A percentile compares a stretch with the other conserved stretches of the same genome.
Evolutionary conservation across 352 stramenopile genomes (phyloP).

Genomic region (Globisporangium cylindrosporum): DNA sequence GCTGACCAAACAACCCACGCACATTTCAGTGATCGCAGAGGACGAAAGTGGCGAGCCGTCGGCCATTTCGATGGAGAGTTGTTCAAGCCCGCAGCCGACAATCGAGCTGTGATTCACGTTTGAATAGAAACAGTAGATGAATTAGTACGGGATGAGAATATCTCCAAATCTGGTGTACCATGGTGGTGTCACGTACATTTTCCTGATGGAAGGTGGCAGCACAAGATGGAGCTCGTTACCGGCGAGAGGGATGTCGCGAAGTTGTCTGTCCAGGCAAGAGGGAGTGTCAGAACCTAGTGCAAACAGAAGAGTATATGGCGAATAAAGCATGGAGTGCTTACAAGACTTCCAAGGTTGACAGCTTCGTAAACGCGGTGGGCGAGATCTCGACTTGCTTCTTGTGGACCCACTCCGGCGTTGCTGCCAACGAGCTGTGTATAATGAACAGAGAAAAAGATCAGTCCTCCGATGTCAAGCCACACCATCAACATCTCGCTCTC

Average conservation of each 20-base stretch:
- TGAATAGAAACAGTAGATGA: not conserved
- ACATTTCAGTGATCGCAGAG: slow-evolving; percentile 28
- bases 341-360: slow-evolving; percentile 40
- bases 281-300: not conserved
- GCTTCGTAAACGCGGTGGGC: slow-evolving; percentile 35
- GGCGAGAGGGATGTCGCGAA: slow-evolving; percentile 40
- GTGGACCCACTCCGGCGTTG: slow-evolving; percentile 34
- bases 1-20: slow-evolving; percentile 9
- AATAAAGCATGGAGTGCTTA: slow-evolving; percentile 20
- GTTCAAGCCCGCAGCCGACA: slow-evolving; percentile 35
- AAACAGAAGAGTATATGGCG: not conserved
- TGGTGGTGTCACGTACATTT: slow-evolving; percentile 30
- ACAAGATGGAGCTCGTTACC: slow-evolving; percentile 33
- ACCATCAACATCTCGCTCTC: not conserved
- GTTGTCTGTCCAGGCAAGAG: slow-evolving; percentile 27
- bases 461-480: not conserved
- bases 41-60: slow-evolving; percentile 24
- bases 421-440: slow-evolving; percentile 24
- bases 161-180: not conserved
- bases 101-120: slow-evolving; percentile 28
- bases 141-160: not conserved
- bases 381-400: slow-evolving; percentile 30
- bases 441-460: not conserved
- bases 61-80: slow-evolving; percentile 39
- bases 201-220: slow-evolving; percentile 39